Conservation (phyloP, 2,329 filamentous ascomycete genomes). For the Verticillium tricorpus region DNA sequence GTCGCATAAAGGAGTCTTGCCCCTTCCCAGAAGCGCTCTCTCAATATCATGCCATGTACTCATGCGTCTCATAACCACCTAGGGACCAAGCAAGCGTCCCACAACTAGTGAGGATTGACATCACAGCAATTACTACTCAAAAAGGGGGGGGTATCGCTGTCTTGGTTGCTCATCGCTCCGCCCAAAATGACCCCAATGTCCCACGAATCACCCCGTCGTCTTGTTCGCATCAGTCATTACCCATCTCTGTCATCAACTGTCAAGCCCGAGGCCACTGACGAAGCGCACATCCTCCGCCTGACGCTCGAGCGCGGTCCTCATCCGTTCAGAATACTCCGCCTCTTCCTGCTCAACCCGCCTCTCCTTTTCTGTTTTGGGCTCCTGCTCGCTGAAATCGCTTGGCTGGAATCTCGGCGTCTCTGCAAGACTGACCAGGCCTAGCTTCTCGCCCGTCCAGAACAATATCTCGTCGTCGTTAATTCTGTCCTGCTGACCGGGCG, state of each 20-base stretch:
- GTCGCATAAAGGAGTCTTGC: no score
- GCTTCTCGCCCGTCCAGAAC: conserved; percentile 82
- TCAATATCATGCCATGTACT: no score
- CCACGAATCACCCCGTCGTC: not conserved
- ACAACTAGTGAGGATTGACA: not conserved
- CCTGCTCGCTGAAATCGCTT: conserved; percentile 46
- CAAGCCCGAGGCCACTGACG: conserved; percentile 57
- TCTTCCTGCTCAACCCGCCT: conserved; percentile 50
- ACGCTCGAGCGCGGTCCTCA: conserved; percentile 69
- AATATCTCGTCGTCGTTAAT: conserved; percentile 64
- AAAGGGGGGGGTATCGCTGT: not conserved
- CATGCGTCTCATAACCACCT: not conserved
- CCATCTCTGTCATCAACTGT: not conserved
- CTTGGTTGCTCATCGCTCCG: not conserved
- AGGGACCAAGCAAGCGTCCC: not conserved
- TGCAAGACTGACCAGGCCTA: conserved; percentile 68
- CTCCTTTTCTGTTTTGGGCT: conserved; percentile 39
- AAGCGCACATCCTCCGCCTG: conserved; percentile 78
- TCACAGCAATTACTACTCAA: not conserved
- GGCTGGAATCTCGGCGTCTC: conserved; percentile 41
- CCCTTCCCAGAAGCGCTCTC: no score
- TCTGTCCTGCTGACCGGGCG: conserved; percentile 21
- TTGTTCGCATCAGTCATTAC: not conserved
- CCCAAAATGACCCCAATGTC: not conserved
- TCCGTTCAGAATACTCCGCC: conserved; percentile 59